Evolutionary conservation across 169 alveolate genomes (phyloP).

Genomic region (Plasmodium gonderi): DNA sequence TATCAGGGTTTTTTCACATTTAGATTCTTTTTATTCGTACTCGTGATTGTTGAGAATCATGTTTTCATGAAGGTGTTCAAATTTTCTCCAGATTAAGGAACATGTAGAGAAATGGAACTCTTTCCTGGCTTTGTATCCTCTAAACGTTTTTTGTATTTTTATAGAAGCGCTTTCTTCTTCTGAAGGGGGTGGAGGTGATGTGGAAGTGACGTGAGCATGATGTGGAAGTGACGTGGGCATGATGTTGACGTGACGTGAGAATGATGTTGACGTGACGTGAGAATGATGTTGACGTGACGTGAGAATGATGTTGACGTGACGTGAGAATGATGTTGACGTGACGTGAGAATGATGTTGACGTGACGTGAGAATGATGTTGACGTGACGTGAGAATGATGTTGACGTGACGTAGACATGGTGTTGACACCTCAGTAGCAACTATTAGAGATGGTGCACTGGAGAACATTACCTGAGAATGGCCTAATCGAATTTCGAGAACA

Average conservation of each 20-base stretch:
- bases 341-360: not conserved
- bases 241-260: not conserved
- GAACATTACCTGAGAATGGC: conserved; percentile 21
- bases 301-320: not conserved
- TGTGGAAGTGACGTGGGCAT: no score
- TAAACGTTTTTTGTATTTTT: conserved; percentile 24
- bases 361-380: not conserved
- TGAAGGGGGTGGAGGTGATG: not conserved
- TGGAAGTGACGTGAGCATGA: not conserved
- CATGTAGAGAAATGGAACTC: conserved; percentile 30
- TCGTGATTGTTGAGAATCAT: conserved; percentile 47
- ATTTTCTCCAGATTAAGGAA: conserved; percentile 59
- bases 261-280: no score
- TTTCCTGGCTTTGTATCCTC: conserved; percentile 38
- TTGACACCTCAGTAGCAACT: no score
- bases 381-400: no score
- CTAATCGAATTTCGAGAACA: conserved; percentile 27
- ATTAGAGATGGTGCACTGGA: no score
- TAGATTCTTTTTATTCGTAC: not conserved
- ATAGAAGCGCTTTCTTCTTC: conserved; percentile 53
- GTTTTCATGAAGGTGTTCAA: conserved; percentile 55
- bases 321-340: not conserved
- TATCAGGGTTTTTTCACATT: not conserved
- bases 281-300: not conserved
- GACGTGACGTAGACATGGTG: not conserved